These are phyloP conservation scores for Datisca glomerata DNA, from an alignment of 306 rosid species.

Conservation along the genomic window DNA sequence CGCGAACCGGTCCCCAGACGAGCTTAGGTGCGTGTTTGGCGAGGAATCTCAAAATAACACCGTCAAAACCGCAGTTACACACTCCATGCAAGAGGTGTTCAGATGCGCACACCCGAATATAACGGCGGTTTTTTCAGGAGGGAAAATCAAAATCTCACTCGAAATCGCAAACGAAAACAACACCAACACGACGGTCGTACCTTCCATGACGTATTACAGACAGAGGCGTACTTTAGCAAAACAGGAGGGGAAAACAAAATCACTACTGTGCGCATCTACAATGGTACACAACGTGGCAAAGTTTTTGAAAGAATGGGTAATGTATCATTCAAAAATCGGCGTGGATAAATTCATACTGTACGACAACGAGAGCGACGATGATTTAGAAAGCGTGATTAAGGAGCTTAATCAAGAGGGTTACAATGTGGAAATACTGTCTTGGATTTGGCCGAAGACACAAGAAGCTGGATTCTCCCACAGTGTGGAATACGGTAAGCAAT, in stretches of 20 bases:
- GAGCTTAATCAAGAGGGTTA: slow-evolving; percentile 41
- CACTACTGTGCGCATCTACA: slow-evolving; percentile 58
- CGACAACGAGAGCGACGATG: slow-evolving; percentile 60
- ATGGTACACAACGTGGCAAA: slow-evolving; percentile 71
- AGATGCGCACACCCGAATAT: slow-evolving; percentile 53
- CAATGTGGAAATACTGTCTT: slow-evolving; percentile 25
- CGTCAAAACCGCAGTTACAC: slow-evolving; percentile 34
- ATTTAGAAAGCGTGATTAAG: slow-evolving; percentile 8
- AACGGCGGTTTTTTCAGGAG: neutral
- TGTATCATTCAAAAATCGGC: slow-evolving; percentile 44
- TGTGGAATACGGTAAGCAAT: slow-evolving; percentile 13
- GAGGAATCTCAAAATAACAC: slow-evolving; percentile 7
- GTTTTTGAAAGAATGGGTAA: slow-evolving; percentile 57
- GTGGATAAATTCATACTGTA: slow-evolving; percentile 46
- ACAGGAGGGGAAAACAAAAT: slow-evolving; percentile 6
- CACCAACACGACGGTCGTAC: slow-evolving; percentile 29
- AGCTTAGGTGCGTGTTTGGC: slow-evolving; percentile 42
- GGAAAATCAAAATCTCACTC: slow-evolving; percentile 28
- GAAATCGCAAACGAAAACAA: slow-evolving; percentile 23
- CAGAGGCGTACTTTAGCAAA: slow-evolving; percentile 6
- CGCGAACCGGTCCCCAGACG: slow-evolving; percentile 19
- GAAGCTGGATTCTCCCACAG: slow-evolving; percentile 77
- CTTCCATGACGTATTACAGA: slow-evolving; percentile 48
- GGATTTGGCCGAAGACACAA: slow-evolving; percentile 78
- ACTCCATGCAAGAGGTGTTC: slow-evolving; percentile 61